These are phyloP conservation scores for Yamadazyma laniorum DNA, from an alignment of 805 yeast genomes.

Conservation along the genomic window DNA sequence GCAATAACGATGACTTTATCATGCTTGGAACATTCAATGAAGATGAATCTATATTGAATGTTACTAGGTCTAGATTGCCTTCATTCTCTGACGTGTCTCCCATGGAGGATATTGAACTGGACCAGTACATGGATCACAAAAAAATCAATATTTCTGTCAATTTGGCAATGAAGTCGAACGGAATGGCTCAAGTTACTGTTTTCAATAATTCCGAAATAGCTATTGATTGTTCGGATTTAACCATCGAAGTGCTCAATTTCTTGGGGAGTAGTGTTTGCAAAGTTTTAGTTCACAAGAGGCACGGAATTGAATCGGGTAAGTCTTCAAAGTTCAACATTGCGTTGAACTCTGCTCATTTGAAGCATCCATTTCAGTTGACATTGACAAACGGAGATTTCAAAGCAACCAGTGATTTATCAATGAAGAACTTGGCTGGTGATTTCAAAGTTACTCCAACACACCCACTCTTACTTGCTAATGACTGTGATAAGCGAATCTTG, in stretches of 20 bases:
- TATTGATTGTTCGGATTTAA: constrained; percentile 31
- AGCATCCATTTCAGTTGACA: constrained; percentile 31
- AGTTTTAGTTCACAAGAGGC: constrained; percentile 28
- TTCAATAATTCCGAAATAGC: constrained; percentile 24
- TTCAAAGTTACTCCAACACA: neutral
- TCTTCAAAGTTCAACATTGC: constrained; percentile 33
- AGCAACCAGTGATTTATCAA: constrained; percentile 10
- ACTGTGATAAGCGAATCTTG: neutral
- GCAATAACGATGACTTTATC: constrained; percentile 15
- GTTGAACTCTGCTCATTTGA: constrained; percentile 29
- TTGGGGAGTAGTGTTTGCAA: constrained; percentile 25
- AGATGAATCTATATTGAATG: constrained; percentile 3
- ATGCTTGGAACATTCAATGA: constrained; percentile 11
- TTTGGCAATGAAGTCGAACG: constrained; percentile 29
- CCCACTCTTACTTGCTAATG: neutral
- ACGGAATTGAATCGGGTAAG: constrained; percentile 32
- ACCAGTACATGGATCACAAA: neutral
- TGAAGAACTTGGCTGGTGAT: constrained; percentile 8
- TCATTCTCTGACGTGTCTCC: neutral
- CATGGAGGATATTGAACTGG: neutral
- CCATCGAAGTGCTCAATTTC: constrained; percentile 29
- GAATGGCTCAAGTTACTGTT: constrained; percentile 31
- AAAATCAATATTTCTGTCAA: constrained; percentile 18
- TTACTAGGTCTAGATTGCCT: neutral
- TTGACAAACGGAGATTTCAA: constrained; percentile 20